phyloP scores from a whole-genome alignment of 2,329 filamentous ascomycete genomes.

The Didymella sp. region DNA sequence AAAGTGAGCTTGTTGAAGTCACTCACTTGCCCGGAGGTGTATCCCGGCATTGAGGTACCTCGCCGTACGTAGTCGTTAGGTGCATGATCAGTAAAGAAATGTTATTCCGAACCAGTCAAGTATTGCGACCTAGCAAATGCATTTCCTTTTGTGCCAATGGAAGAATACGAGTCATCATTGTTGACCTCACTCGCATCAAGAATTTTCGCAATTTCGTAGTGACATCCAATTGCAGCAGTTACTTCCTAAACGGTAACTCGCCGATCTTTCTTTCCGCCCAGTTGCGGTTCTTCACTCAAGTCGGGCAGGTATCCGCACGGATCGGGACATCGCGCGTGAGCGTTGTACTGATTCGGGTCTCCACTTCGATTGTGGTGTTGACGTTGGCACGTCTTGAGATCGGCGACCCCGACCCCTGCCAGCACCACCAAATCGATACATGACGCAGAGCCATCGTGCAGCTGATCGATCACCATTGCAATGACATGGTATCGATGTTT shows the following conservation, averaged over 20 bases:
- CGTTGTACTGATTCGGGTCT: slow-evolving; percentile 7
- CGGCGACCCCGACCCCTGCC: slow-evolving; percentile 16
- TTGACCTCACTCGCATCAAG: slow-evolving; percentile 1
- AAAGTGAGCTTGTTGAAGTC: not conserved
- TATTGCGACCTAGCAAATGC: not conserved
- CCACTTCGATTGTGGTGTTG: slow-evolving; percentile 10
- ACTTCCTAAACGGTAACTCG: not conserved
- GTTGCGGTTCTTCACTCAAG: not conserved
- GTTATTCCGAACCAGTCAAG: not conserved
- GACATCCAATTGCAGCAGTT: not conserved
- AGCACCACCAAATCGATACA: slow-evolving; percentile 2
- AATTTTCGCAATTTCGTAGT: not conserved
- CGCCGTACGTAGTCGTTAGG: slow-evolving; percentile 6
- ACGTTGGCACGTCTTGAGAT: slow-evolving; percentile 5
- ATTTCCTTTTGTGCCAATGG: not conserved
- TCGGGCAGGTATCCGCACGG: slow-evolving; percentile 5
- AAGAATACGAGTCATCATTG: not conserved
- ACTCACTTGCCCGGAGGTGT: not conserved
- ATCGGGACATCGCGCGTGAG: slow-evolving; percentile 10
- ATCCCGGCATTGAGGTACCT: not conserved
- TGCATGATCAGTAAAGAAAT: slow-evolving; percentile 2
- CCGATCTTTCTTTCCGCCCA: not conserved
- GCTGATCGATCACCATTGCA: slow-evolving; percentile 8
- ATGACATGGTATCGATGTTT: not conserved
- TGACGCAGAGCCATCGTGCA: slow-evolving; percentile 8